Conservation (phyloP, 2,329 filamentous ascomycete genomes). For the Cladosporium austrohemisphaericum region DNA sequence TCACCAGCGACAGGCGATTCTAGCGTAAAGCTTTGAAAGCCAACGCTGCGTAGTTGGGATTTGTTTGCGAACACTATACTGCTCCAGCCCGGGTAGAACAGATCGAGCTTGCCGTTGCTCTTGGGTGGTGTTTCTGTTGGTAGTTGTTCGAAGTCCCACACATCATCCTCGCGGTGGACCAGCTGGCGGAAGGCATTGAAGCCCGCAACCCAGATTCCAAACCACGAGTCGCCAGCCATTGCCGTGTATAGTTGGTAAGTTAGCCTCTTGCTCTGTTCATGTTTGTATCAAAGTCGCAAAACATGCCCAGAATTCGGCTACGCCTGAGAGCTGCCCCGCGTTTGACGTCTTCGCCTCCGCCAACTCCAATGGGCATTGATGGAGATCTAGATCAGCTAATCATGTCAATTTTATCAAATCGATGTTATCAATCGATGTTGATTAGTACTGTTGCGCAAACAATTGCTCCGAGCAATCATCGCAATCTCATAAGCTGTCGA, state of each 20-base stretch:
- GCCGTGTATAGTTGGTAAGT: too few species aligned
- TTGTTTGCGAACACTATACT: conserved; percentile 23
- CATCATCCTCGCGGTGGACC: conserved; percentile 16
- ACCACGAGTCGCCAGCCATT: too few species aligned
- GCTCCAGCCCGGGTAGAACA: conserved; percentile 34
- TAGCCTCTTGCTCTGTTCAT: too few species aligned
- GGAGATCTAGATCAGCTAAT: too few species aligned
- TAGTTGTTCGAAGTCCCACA: conserved; percentile 18
- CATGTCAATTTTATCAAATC: background rate
- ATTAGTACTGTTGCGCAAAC: too few species aligned
- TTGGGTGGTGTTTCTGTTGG: background rate
- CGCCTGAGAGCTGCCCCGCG: background rate
- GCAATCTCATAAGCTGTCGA: too few species aligned
- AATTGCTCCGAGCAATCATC: too few species aligned
- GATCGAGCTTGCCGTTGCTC: conserved; percentile 3
- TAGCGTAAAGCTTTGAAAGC: conserved; percentile 18
- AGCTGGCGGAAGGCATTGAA: conserved; percentile 33
- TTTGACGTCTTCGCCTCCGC: background rate
- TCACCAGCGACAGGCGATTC: background rate
- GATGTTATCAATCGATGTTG: background rate
- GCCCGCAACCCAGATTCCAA: conserved; percentile 22
- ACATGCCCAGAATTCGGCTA: conserved; percentile 5
- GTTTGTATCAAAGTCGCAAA: too few species aligned
- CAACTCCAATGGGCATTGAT: too few species aligned
- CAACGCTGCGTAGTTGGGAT: conserved; percentile 16